These are phyloP conservation scores for Panicum miliaceum DNA, from an alignment of 176 grass and related monocot genomes.

Conservation along the genomic window DNA sequence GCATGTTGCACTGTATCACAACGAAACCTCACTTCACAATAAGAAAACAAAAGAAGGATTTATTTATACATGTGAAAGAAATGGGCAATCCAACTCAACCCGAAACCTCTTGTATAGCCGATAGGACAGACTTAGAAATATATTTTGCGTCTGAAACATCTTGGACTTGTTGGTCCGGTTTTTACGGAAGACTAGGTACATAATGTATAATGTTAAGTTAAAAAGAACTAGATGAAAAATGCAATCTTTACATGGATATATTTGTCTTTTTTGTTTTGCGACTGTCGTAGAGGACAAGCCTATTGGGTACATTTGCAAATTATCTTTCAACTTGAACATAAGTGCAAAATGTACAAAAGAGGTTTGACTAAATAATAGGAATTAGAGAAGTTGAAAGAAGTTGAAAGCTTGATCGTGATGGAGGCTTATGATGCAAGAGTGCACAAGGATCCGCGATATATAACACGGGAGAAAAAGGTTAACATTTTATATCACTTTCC, in stretches of 20 bases:
- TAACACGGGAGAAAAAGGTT: not conserved
- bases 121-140: no score
- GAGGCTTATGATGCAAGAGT: slow-evolving; percentile 20
- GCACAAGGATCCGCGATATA: not conserved
- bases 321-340: not conserved
- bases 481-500: not conserved
- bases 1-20: no score
- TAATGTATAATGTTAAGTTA: no score
- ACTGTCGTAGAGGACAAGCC: not conserved
- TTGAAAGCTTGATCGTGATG: slow-evolving; percentile 21
- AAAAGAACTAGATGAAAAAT: not conserved
- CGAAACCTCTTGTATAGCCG: no score
- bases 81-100: no score
- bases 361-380: slow-evolving; percentile 16
- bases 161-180: no score
- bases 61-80: no score
- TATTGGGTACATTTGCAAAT: not conserved
- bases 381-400: slow-evolving; percentile 14
- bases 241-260: not conserved
- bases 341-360: slow-evolving; percentile 2
- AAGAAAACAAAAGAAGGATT: not conserved
- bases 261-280: not conserved
- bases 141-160: no score
- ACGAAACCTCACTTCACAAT: not conserved
- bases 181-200: no score